Base-by-base conservation (phyloP, 495 filamentous ascomycete genomes). In the Jackrogersella multiformis region DNA sequence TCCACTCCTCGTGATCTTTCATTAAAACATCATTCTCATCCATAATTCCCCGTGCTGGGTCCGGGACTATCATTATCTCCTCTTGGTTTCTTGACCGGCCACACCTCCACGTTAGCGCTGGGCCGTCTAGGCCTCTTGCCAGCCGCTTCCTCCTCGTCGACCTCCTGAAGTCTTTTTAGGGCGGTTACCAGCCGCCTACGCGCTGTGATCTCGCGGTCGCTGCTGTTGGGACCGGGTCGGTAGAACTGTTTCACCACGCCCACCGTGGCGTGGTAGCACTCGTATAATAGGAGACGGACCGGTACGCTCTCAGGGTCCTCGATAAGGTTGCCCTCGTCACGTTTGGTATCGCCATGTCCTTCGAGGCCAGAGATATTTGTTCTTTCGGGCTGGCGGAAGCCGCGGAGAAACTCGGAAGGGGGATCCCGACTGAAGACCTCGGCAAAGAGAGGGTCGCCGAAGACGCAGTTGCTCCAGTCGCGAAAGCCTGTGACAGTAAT, bases 391-490 rank as follows among this genome's bases (percentile, higher is more conserved):
- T 38, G 9, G 24, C 49, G 46, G 51, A 75, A 76, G 7, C 78
- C 78, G 24, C 63, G 65, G 1, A 82, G 71, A 60, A 87, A 86
- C 1, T 76, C 79, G 8, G 77, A 64, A 9, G 76, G 79, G 0
- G 79, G 78, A 26, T 75, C 70, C 10, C 78, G 78, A 44, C 70
- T 73, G 65, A 88, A 87, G 4, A 78, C 80, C 4, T 77, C 77
- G 2, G 78, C 79, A 41, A 90, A 72, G 15, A 86, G 73, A 2
- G 86, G 85, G 64, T 90, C 87, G 30, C 87, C 87, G 68, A 88
- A 89, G 9, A 88, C 57, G 51, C 79, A 80, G 55, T 81, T 80
- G 34, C 81, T 82, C 81, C 83, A 88, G 69, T 83, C 77, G 30
- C 68, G 66, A 8, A 82, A 64, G 12, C 80, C 79, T 5, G 68